phyloP scores from a whole-genome alignment of 2,329 filamentous ascomycete genomes.

The Penicillium sp. region DNA sequence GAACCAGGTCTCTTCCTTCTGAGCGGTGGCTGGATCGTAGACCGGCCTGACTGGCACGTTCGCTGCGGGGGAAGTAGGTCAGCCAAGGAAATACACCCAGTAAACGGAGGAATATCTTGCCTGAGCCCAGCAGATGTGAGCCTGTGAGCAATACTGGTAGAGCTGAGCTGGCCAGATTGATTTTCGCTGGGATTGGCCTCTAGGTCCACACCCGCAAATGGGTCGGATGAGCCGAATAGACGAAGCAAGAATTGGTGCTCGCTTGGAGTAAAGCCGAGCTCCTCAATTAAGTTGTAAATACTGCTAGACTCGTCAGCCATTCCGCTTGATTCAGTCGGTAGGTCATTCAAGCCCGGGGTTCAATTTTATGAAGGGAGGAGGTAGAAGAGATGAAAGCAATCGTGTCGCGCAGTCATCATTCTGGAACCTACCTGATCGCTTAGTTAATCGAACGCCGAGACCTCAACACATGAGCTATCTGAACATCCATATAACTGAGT shows the following conservation, averaged over 20 bases:
- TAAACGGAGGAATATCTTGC: not conserved
- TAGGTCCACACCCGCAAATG: not conserved
- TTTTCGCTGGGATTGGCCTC: not conserved
- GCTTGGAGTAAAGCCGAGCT: not conserved
- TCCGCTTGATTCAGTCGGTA: not conserved
- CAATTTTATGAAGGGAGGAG: not conserved
- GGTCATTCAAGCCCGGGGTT: not conserved
- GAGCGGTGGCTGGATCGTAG: not conserved
- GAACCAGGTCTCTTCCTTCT: not conserved
- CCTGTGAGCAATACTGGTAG: not conserved
- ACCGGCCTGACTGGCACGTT: not conserved
- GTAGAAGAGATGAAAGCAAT: not conserved
- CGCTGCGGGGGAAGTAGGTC: not conserved
- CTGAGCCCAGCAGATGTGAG: not conserved
- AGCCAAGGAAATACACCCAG: not conserved
- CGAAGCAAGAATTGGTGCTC: constrained; percentile 1
- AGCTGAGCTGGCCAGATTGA: not conserved
- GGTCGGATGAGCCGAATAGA: not conserved
- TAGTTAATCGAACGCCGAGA: not conserved
- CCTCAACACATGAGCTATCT: not conserved
- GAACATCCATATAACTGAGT: not conserved
- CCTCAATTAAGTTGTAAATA: not conserved
- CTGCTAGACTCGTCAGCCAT: constrained; percentile 1
- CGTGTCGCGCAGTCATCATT: not conserved
- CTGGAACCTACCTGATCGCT: not conserved